Evolutionary conservation across 371 early-diverging fungal genomes (phyloP).

Genomic region (Amoeboaphelidium protococcarum): DNA sequence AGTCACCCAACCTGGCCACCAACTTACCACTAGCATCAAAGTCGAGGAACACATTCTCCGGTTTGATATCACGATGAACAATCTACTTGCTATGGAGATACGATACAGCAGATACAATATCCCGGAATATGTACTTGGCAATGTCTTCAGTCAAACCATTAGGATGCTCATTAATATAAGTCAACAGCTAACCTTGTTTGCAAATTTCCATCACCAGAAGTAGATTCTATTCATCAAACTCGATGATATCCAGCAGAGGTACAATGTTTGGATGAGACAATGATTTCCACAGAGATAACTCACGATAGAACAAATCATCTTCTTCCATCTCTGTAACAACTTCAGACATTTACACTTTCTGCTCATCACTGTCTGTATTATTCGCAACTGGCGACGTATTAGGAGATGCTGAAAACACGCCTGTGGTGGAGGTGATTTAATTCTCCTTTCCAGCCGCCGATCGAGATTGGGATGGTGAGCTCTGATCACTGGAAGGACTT

Average conservation of each 20-base stretch:
- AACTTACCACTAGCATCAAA: constrained; percentile 7
- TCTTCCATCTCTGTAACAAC: background rate
- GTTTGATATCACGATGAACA: constrained; percentile 74
- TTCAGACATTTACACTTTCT: too few species aligned
- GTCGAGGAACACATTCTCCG: constrained; percentile 57
- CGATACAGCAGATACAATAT: constrained; percentile 34
- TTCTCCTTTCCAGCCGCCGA: background rate
- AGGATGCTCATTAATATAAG: background rate
- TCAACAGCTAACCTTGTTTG: background rate
- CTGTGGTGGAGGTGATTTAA: background rate
- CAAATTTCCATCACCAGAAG: background rate
- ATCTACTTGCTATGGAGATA: constrained; percentile 48
- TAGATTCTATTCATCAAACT: background rate
- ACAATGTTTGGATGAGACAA: too few species aligned
- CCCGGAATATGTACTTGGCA: constrained; percentile 22
- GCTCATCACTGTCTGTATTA: too few species aligned
- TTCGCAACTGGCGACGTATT: too few species aligned
- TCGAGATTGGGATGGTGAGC: background rate
- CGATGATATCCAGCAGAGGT: background rate
- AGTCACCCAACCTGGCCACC: constrained; percentile 56
- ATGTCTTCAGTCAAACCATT: constrained; percentile 6
- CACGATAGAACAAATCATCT: background rate
- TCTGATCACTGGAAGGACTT: background rate
- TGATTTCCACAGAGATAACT: too few species aligned
- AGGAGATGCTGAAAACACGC: too few species aligned